Base-by-base conservation (phyloP, 2,329 filamentous ascomycete species). In the Dothidotthia symphoricarpi region DNA sequence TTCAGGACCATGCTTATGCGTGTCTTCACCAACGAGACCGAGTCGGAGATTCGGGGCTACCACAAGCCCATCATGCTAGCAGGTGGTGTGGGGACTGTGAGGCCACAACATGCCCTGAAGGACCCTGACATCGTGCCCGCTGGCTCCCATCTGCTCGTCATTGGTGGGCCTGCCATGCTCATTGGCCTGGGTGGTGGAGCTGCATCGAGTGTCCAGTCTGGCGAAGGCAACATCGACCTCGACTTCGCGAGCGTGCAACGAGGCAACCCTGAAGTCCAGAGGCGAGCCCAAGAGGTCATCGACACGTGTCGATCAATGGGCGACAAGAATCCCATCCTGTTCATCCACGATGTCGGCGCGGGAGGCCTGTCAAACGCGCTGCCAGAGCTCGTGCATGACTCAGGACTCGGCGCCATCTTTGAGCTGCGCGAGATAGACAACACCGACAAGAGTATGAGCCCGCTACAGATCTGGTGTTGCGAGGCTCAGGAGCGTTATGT, bases 61-160 rank as follows among this genome's bases (percentile, higher is more conserved):
- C 93, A 97, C 70, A 98, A 98, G 73, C 93, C 93, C 8, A 96
- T 95, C 66, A 95, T 96, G 88, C 88, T 98, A 70, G 93, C 93
- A 46, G 93, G 93, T 61, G 93, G 93, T 62, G 81, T 97, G 24
- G 93, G 93, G 32, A 95, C 87, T 5, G 91, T 97, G 19, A 75
- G 93, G 41, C 91, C 93, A 11, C 83, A 91, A 56, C 87, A 95
- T 61, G 91, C 93, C 3, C 75, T 96, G 42, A 98, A 98, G 71
- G 79, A 86, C 46, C 80, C 84, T 7, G 75, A 79, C 10, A 75
- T 87, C 46, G 93, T 98, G 13, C 83, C 83, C 35, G 80, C 89
- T 34, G 91, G 89, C n/a, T 89, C 90, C 13, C 87, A 91, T 63
- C 79, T 95, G 30, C 85, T 98, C 51, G 91, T 97, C 15, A 82